Evolutionary conservation across 768 basidiomycete species (phyloP).

Genomic region (Aureoboletus auriporus): DNA sequence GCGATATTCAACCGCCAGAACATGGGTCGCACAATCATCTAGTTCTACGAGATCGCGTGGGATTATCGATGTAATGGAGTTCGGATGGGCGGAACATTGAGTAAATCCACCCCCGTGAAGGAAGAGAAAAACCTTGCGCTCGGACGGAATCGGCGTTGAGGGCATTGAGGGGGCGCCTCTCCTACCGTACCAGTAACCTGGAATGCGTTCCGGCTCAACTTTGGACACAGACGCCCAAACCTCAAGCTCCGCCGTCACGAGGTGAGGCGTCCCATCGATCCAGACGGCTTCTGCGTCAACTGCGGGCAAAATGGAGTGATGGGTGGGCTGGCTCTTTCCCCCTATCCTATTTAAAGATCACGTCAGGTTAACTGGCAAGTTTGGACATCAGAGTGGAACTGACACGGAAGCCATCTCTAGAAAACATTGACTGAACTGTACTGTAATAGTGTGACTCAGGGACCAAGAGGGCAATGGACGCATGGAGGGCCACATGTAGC

Average conservation of each 20-base stretch:
- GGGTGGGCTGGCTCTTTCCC: slow-evolving; percentile 5
- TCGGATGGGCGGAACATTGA: slow-evolving; percentile 54
- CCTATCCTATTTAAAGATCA: slow-evolving; percentile 4
- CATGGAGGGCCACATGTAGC: slow-evolving; percentile 29
- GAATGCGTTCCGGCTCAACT: slow-evolving; percentile 41
- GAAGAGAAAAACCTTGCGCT: slow-evolving; percentile 55
- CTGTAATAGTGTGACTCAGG: slow-evolving; percentile 35
- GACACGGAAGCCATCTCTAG: slow-evolving; percentile 16
- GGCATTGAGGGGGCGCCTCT: slow-evolving; percentile 33
- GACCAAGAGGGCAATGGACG: slow-evolving; percentile 48
- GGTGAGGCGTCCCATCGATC: slow-evolving; percentile 30
- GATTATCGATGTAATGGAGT: slow-evolving; percentile 42
- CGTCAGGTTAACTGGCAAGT: slow-evolving; percentile 1
- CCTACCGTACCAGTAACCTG: slow-evolving; percentile 57
- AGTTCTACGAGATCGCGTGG: slow-evolving; percentile 45
- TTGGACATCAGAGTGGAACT: slow-evolving; percentile 1
- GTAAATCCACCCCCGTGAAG: slow-evolving; percentile 65
- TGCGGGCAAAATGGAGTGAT: slow-evolving; percentile 8
- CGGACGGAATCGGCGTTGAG: slow-evolving; percentile 35
- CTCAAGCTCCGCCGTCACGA: slow-evolving; percentile 29
- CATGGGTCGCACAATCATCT: slow-evolving; percentile 40
- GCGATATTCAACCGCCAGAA: slow-evolving; percentile 70
- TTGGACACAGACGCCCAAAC: slow-evolving; percentile 28
- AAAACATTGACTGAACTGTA: slow-evolving; percentile 32
- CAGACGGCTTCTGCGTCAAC: slow-evolving; percentile 23